Base-by-base conservation (phyloP, 768 basidiomycete species). In the Xerocomus spinulosus region DNA sequence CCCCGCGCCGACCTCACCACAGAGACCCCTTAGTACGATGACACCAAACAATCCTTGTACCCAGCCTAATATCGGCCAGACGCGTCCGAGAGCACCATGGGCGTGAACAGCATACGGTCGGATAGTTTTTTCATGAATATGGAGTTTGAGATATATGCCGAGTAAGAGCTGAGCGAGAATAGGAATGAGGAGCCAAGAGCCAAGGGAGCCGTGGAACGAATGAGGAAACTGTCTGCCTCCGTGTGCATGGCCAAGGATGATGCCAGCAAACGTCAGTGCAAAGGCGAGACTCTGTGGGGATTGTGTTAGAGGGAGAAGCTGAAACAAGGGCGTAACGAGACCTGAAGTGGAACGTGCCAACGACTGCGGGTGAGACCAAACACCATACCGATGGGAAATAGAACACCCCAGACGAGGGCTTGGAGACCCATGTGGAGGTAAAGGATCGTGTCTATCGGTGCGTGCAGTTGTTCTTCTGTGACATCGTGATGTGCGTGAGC, bases 261-360 rank as follows among this genome's bases (percentile, higher is more conserved):
- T 87, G 7, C 91, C 92, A 0, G 74, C 82, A 12, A 78, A 67
- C 4, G 87, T 87, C 40, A 95, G 68, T 1, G 76, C 76, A 51
- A 88, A 80, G 2, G 83, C 88, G 7, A 77, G 71, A 47, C 75
- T 75, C 86, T 90, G 26, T 28, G 45, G 23, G n/a, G 21, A 23
- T 12, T 28, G 40, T 18, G 42, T 51, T 21, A 52, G 36, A 26
- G 25, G 28, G 38, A 18, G n/a, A 21, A 5, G 13, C 8, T 21
- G 28, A 30, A 32, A 12, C 2, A 14, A 9, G 17, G 3, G 4
- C 6, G 42, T 38, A 33, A 32, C 41, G 29, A 38, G 24, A 53
- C 87, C 70, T 95, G 93, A 5, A 92, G 63, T 5, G 93, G 92
- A 36, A 93, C 91, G 64, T 96, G 93, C 83, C 87, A 94, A 58